These are phyloP conservation scores for Mesotaenium endlicherianum DNA, from an alignment of 139 green algal species.

Conservation along the genomic window DNA sequence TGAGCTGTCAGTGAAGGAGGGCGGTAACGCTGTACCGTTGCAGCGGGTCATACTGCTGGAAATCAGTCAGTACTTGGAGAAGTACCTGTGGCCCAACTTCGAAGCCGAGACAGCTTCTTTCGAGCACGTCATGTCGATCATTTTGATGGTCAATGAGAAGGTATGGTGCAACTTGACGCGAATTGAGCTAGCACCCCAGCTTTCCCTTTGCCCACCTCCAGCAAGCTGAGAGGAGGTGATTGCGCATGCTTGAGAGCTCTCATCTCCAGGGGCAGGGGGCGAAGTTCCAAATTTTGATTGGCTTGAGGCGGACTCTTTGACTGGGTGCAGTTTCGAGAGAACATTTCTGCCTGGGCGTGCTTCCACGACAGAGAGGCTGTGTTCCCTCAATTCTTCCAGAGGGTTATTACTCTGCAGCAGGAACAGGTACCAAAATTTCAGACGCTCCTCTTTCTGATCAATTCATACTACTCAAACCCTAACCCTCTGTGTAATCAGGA, in stretches of 20 bases:
- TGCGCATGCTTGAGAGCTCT: too few relatives aligned
- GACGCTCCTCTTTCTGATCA: too few relatives aligned
- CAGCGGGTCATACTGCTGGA: slow-evolving; percentile 71
- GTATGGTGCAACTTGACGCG: background rate
- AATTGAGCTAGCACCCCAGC: too few relatives aligned
- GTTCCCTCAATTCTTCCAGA: slow-evolving; percentile 74
- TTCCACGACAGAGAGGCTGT: slow-evolving; percentile 61
- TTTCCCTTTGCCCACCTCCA: too few relatives aligned
- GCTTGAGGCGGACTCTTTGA: too few relatives aligned
- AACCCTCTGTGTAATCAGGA: too few relatives aligned
- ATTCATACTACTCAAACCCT: too few relatives aligned
- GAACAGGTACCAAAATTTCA: too few relatives aligned
- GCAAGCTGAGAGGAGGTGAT: too few relatives aligned
- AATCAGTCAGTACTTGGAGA: slow-evolving; percentile 91
- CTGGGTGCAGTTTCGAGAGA: slow-evolving; percentile 52
- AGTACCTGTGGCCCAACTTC: slow-evolving; percentile 90
- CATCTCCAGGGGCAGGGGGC: too few relatives aligned
- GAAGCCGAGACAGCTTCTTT: slow-evolving; percentile 53
- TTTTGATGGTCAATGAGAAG: slow-evolving; percentile 95
- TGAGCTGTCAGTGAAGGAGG: slow-evolving; percentile 31
- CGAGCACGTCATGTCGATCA: slow-evolving; percentile 82
- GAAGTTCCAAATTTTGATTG: too few relatives aligned
- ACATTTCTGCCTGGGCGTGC: slow-evolving; percentile 70
- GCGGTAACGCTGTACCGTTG: slow-evolving; percentile 25
- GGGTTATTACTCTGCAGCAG: slow-evolving; percentile 70